Percentiles rank a stretch among this genome's conserved stretches.
These are phyloP conservation scores for Saccharomyces cerevisiae DNA, from an alignment of 805 yeast species.

Conservation along the genomic window DNA sequence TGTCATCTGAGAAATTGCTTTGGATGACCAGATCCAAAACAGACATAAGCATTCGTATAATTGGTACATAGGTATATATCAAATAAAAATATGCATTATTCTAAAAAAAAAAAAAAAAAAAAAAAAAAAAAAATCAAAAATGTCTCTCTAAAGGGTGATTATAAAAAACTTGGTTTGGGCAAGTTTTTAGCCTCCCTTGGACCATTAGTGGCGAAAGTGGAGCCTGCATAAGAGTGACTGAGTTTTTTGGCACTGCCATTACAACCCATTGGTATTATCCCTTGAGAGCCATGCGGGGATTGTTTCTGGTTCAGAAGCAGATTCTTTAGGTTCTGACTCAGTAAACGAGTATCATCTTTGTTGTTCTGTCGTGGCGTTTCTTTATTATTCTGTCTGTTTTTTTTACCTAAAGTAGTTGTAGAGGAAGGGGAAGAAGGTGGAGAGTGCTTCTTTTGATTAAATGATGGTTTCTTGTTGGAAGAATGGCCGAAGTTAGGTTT, in stretches of 20 bases:
- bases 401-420: not conserved
- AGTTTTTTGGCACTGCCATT: not conserved
- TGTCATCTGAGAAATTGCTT: not conserved
- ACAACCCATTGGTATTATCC: not conserved
- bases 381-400: not conserved
- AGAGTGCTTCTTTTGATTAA: not conserved
- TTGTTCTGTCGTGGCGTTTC: not conserved
- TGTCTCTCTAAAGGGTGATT: not conserved
- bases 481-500: conserved; percentile 28
- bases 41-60: not conserved
- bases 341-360: not conserved
- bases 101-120: not conserved
- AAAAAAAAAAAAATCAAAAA: not conserved
- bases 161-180: not conserved
- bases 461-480: not conserved
- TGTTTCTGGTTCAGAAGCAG: not conserved
- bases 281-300: not conserved
- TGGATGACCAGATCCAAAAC: not conserved
- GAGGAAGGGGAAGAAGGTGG: not conserved
- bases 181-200: not conserved
- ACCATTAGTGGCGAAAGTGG: not conserved
- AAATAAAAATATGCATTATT: not conserved
- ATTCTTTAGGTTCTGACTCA: not conserved
- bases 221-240: not conserved
- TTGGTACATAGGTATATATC: not conserved